Evolutionary conservation across 2,329 filamentous ascomycete species (phyloP).

Genomic region (Fusarium euwallaceae): DNA sequence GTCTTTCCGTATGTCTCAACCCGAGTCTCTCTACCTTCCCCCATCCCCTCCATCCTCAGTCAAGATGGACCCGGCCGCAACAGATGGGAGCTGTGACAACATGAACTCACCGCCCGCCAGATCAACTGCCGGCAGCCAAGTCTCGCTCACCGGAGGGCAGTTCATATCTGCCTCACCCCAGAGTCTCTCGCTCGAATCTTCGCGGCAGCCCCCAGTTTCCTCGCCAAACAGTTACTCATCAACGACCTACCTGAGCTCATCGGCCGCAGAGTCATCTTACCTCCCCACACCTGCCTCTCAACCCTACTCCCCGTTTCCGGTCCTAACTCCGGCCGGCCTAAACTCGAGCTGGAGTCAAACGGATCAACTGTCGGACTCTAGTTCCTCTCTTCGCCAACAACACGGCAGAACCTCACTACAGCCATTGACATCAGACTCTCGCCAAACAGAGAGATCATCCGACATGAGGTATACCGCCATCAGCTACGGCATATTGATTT

Average conservation of each 20-base stretch:
- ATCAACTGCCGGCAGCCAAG: conserved; percentile 41
- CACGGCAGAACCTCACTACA: conserved; percentile 27
- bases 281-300: conserved; percentile 43
- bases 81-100: conserved; percentile 46
- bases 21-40: conserved; percentile 46
- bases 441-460: conserved; percentile 28
- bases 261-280: conserved; percentile 42
- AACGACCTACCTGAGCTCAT: conserved; percentile 40
- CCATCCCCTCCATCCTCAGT: conserved; percentile 47
- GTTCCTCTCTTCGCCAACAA: conserved; percentile 33
- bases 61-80: conserved; percentile 46
- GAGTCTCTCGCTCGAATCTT: conserved; percentile 35
- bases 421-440: conserved; percentile 25
- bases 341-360: conserved; percentile 43
- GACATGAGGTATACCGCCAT: conserved; percentile 42
- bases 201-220: conserved; percentile 39
- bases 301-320: conserved; percentile 44
- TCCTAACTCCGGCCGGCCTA: conserved; percentile 36
- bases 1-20: conserved; percentile 48
- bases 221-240: conserved; percentile 44
- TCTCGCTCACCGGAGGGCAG: conserved; percentile 36
- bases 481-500: neutral
- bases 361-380: conserved; percentile 33
- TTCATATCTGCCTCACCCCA: conserved; percentile 43
- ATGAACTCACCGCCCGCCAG: conserved; percentile 46